Evolutionary conservation across 2,329 filamentous ascomycete genomes (phyloP).

Genomic region (Spiromastix sp.): DNA sequence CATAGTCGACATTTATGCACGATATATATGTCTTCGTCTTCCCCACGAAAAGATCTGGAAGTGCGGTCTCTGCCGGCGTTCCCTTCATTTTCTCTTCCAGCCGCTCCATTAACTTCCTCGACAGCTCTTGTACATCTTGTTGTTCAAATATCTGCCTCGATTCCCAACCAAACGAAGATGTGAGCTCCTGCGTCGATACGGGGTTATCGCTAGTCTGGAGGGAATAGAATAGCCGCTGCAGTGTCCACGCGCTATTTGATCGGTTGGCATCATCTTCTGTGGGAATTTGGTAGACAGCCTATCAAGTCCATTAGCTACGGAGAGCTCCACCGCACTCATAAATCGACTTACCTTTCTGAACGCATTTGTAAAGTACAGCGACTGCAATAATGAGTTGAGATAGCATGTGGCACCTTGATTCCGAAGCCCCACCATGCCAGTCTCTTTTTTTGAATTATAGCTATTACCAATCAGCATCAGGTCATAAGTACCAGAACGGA

Average conservation of each 20-base stretch:
- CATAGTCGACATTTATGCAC: constrained; percentile 96
- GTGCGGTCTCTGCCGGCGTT: constrained; percentile 76
- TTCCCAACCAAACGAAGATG: constrained; percentile 96
- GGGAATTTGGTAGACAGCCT: constrained; percentile 95
- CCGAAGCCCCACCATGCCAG: constrained; percentile 89
- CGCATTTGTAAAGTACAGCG: constrained; percentile 76
- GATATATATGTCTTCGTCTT: constrained; percentile 99
- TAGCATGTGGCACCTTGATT: constrained; percentile 95
- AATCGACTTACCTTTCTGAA: constrained; percentile 66
- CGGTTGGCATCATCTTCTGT: constrained; percentile 74
- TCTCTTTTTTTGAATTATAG: constrained; percentile 99
- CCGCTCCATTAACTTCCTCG: constrained; percentile 91
- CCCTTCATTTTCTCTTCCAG: constrained; percentile 98
- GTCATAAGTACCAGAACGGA: no score
- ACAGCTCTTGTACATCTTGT: constrained; percentile 95
- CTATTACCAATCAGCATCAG: no score
- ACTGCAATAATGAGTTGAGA: constrained; percentile 74
- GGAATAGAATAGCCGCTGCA: constrained; percentile 90
- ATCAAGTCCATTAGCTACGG: constrained; percentile 1
- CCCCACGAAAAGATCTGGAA: constrained; percentile 86
- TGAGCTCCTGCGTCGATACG: constrained; percentile 85
- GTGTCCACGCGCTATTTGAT: constrained; percentile 81
- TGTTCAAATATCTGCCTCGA: constrained; percentile 97
- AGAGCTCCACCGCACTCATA: not conserved
- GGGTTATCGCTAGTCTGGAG: constrained; percentile 76